phyloP scores from a whole-genome alignment of 176 grass and related monocot genomes.

The Lolium multiflorum region DNA sequence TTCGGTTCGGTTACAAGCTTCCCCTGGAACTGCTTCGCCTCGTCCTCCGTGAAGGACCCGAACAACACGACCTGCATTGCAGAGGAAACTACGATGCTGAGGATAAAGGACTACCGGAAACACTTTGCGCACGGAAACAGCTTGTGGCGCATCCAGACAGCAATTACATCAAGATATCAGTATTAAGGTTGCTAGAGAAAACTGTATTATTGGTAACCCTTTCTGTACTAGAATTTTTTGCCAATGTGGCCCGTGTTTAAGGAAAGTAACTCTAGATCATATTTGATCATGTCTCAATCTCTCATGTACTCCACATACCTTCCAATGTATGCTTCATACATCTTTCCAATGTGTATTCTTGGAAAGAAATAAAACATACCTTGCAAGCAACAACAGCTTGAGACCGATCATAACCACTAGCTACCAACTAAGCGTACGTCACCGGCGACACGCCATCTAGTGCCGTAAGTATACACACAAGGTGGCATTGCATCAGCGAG shows the following conservation, averaged over 20 bases:
- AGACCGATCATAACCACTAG: background rate
- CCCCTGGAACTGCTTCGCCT: constrained; percentile 64
- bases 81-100: constrained; percentile 28
- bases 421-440: background rate
- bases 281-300: background rate
- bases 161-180: background rate
- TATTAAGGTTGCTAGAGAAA: background rate
- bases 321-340: too few relatives aligned
- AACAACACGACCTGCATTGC: constrained; percentile 71
- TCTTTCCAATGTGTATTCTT: too few relatives aligned
- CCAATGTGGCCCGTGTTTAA: background rate
- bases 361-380: too few relatives aligned
- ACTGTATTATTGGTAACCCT: background rate
- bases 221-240: background rate
- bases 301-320: background rate
- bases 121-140: background rate
- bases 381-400: background rate
- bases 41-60: constrained; percentile 84
- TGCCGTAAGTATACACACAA: background rate
- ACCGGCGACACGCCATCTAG: background rate
- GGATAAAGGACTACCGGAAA: background rate
- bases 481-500: constrained; percentile 22
- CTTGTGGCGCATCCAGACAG: background rate
- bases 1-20: constrained; percentile 31
- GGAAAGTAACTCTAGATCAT: background rate